Base-by-base conservation (phyloP, 495 filamentous ascomycete genomes). In the Talaromyces adpressus region DNA sequence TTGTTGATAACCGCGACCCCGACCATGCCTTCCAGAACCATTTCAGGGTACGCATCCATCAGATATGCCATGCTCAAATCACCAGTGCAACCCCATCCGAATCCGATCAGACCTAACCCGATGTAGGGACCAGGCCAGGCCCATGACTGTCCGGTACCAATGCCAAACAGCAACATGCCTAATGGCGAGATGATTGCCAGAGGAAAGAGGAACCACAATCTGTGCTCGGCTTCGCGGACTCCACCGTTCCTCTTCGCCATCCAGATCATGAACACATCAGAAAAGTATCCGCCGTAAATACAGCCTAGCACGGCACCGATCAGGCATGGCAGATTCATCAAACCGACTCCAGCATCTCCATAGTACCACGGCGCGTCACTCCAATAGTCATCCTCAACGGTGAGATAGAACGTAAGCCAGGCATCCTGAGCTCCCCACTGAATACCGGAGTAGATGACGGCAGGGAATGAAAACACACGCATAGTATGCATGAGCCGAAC, bases 391-490 rank as follows among this genome's bases (percentile, higher is more conserved):
- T 75, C 70, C 59, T 76, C 71, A 16, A 73, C 61, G 3, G 73
- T 76, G 20, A 76, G 66, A 56, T 75, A 76, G 65, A 76, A 76
- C 16, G 70, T 70, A n/a, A 76, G 57, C 73, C 73, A 76, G 4
- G 73, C 73, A 62, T 76, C 73, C 56, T 76, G 73, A 16, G 68
- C 72, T 25, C 72, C 72, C 73, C 72, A 76, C 57, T 75, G 73
- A 20, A 76, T 59, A 20, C 71, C 71, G 6, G 71, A 71, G 57
- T 67, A 75, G 25, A 72, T 53, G 25, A 75, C 72, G 5, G 72
- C 72, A 0, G 73, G 73, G 61, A 75, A 74, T 4, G 57, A 68
- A 63, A 76, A 73, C 18, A 76, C 62, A 25, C 73, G 69, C 47
- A 76, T 57, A 6, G 66, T 70, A 56, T 73, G 62, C 30, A 65